Evolutionary conservation across 768 basidiomycete species (phyloP).

Genomic region (Coprinopsis strossmayeri): DNA sequence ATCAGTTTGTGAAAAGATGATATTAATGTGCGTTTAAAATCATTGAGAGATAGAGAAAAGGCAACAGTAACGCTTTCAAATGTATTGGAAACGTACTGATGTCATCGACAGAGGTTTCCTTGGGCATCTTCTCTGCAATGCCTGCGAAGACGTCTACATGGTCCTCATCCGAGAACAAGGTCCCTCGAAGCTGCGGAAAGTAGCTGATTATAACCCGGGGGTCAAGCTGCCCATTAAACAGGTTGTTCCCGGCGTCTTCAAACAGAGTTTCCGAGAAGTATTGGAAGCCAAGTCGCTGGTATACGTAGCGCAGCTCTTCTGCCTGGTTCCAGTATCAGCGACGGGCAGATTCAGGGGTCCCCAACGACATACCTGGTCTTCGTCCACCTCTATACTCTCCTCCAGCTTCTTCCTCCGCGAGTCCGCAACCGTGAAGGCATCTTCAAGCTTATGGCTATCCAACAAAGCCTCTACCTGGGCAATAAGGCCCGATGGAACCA

Average conservation of each 20-base stretch:
- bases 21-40: slow-evolving; percentile 21
- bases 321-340: slow-evolving; percentile 24
- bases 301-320: slow-evolving; percentile 72
- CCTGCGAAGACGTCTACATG: slow-evolving; percentile 70
- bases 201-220: slow-evolving; percentile 77
- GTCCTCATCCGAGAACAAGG: slow-evolving; percentile 49
- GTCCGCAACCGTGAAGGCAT: slow-evolving; percentile 58
- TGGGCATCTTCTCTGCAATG: slow-evolving; percentile 63
- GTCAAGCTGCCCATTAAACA: slow-evolving; percentile 78
- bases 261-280: slow-evolving; percentile 77
- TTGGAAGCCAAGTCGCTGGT: slow-evolving; percentile 77
- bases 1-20: slow-evolving; percentile 45
- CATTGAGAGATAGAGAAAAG: slow-evolving; percentile 15
- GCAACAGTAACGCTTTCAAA: slow-evolving; percentile 5
- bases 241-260: slow-evolving; percentile 72
- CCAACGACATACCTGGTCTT: slow-evolving; percentile 43
- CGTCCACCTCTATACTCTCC: slow-evolving; percentile 41
- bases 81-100: slow-evolving; percentile 61
- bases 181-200: slow-evolving; percentile 69
- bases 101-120: slow-evolving; percentile 66
- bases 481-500: slow-evolving; percentile 65
- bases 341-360: not conserved
- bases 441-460: slow-evolving; percentile 55
- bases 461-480: slow-evolving; percentile 69
- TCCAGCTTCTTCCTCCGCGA: slow-evolving; percentile 53